phyloP scores from a whole-genome alignment of 2,329 filamentous ascomycete species.

The Monosporascus sp. region DNA sequence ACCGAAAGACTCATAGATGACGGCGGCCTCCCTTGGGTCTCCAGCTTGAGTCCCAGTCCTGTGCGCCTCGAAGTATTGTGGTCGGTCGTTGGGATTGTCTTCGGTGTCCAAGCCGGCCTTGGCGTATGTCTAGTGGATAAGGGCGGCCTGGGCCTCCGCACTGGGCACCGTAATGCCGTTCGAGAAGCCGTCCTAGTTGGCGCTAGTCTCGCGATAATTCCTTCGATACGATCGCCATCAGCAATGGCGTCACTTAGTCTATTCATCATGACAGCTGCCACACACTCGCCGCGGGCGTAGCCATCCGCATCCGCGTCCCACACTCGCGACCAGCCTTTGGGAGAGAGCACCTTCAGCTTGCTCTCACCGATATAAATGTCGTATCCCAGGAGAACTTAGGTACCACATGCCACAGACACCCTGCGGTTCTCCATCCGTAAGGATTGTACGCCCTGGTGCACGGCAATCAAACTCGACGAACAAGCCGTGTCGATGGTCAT shows the following conservation, averaged over 20 bases:
- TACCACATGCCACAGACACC: conserved; percentile 1
- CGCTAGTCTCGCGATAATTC: conserved; percentile 11
- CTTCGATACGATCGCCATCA: conserved; percentile 15
- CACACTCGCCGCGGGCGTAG: conserved; percentile 19
- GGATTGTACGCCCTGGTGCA: conserved; percentile 4
- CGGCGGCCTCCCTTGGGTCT: conserved; percentile 15
- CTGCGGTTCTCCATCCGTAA: conserved; percentile 1
- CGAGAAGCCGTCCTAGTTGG: conserved; percentile 12
- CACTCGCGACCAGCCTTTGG: conserved; percentile 9
- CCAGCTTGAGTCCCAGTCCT: conserved; percentile 23
- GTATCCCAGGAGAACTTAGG: too few species aligned
- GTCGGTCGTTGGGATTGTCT: conserved; percentile 4
- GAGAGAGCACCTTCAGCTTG: conserved; percentile 13
- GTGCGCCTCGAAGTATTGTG: conserved; percentile 25
- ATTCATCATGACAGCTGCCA: conserved; percentile 37
- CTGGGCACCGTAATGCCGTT: conserved; percentile 9
- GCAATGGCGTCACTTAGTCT: conserved; percentile 32
- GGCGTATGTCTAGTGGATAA: conserved; percentile 7
- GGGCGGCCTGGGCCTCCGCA: conserved; percentile 1
- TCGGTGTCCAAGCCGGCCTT: conserved; percentile 6
- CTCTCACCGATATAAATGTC: too few species aligned
- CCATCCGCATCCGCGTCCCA: conserved; percentile 17
- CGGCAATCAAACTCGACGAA: conserved; percentile 4
- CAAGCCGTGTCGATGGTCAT: conserved; percentile 12
- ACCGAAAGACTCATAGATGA: too few species aligned